Percentiles rank a stretch among this genome's conserved stretches.
Conservation (phyloP, 169 alveolate species). For the Plasmodium gallinaceum region DNA sequence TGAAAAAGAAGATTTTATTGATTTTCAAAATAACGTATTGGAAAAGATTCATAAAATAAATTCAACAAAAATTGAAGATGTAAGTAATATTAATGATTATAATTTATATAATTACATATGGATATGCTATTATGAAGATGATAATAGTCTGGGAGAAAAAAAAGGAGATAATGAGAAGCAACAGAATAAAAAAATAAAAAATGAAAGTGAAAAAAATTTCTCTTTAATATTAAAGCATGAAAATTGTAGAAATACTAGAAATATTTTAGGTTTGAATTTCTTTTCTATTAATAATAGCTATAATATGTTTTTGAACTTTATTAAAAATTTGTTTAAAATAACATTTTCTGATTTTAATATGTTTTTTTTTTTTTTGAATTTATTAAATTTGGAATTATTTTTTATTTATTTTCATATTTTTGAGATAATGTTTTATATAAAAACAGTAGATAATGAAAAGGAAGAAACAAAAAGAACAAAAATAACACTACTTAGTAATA, state of each 20-base stretch:
- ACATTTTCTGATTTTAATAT: conserved; percentile 30
- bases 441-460: conserved; percentile 8
- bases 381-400: conserved; percentile 31
- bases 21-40: background rate
- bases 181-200: background rate
- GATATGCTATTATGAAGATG: conserved; percentile 10
- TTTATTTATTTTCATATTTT: conserved; percentile 48
- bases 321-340: conserved; percentile 51
- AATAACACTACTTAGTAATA: conserved; percentile 2
- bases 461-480: conserved; percentile 13
- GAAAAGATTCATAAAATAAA: background rate
- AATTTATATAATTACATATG: conserved; percentile 66
- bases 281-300: conserved; percentile 41
- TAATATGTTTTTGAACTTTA: conserved; percentile 43
- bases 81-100: background rate
- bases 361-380: conserved; percentile 41
- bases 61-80: conserved; percentile 24
- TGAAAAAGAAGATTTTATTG: conserved; percentile 8
- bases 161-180: background rate
- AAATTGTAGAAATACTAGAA: conserved; percentile 1
- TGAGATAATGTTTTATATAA: conserved; percentile 43
- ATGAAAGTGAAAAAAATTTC: conserved; percentile 27
- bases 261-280: background rate
- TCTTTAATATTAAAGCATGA: conserved; percentile 32
- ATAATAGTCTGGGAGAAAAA: conserved; percentile 2